Base-by-base conservation (phyloP, 106 monocot species). In the Alisma plantagoaquatica region DNA sequence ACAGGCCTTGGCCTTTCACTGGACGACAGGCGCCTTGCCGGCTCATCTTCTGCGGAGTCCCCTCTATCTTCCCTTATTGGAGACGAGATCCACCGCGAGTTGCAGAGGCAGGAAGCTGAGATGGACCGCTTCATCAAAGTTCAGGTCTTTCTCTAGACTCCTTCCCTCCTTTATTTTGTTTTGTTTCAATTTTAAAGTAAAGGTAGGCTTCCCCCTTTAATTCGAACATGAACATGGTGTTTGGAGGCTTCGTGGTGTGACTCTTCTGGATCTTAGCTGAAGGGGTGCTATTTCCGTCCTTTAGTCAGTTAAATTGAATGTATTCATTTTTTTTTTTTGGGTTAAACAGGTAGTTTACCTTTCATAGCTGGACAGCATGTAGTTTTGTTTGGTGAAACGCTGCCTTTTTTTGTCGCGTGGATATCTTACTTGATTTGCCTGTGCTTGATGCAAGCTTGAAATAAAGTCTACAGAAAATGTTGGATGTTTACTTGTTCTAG, bases 81-180 rank as follows among this genome's bases (percentile, higher is more conserved):
- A 23, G 86, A 80, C 7, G 86, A 81, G 29, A 71, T 86, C 23
- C 67, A 58, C 11, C 41, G 70, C 2, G 86, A 86, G 77, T 41
- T 86, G 14, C 73, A 67, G 58, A 61, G 86, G 59, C 73, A 81
- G 73, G 86, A 86, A 9, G 77, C 77, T 19, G 86, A 86, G 70
- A 71, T 86, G 66, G 74, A 86, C 41, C 70, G 74, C 12, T 81
- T 81, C 67, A 58, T 86, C 51, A 80, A 74, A 56, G 18, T 70
- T 23, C 70, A 81, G 86, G 86, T 86, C 21, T 49, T 60, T n/a
- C n/a, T 38, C 50, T 2, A 0, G 32, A 14, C 3, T 16, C 31
- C 41, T 11, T 3, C 23, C 2, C 2, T 22, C 10, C 10, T 20
- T 18, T 46, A 24, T 51, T 51, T 23, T 24, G 25, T 21, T 21